These are phyloP conservation scores for Aspergillus wentii DNA, from an alignment of 495 filamentous ascomycete species.

Conservation along the genomic window DNA sequence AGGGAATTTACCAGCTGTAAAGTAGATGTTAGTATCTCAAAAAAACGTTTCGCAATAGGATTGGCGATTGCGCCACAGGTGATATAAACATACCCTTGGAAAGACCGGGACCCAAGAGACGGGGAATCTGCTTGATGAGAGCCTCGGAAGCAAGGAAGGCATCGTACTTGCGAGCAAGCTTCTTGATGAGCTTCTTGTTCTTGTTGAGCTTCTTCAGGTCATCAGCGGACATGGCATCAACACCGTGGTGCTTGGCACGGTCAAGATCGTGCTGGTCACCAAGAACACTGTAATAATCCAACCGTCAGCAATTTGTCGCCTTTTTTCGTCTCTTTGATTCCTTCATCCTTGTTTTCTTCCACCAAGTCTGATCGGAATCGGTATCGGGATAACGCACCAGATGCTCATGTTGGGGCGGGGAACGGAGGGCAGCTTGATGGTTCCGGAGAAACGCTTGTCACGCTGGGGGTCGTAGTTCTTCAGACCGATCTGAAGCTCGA, in stretches of 20 bases:
- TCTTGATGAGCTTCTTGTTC: constrained; percentile 99
- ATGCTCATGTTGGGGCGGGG: constrained; percentile 92
- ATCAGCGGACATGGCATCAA: constrained; percentile 95
- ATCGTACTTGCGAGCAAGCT: constrained; percentile 99
- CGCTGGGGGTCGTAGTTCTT: constrained; percentile 99
- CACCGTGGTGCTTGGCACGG: constrained; percentile 94
- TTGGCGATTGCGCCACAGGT: too few relatives aligned
- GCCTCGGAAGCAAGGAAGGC: constrained; percentile 94
- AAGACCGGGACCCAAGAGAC: constrained; percentile 96
- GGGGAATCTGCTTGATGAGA: constrained; percentile 98
- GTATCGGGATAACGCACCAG: constrained; percentile 55
- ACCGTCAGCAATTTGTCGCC: constrained; percentile 8
- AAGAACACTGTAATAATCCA: constrained; percentile 59
- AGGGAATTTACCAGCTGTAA: constrained; percentile 93
- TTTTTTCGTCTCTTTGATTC: neutral
- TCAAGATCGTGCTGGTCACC: constrained; percentile 99
- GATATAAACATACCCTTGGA: constrained; percentile 82
- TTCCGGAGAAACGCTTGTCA: constrained; percentile 99
- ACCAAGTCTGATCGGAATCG: neutral
- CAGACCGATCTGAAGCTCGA: constrained; percentile 91
- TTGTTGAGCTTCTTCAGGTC: constrained; percentile 99
- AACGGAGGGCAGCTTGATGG: constrained; percentile 85
- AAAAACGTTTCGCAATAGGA: too few relatives aligned
- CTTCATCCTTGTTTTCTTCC: neutral
- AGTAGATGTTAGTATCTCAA: constrained; percentile 15